These are phyloP conservation scores for Juglanconis oblonga DNA, from an alignment of 2,329 filamentous ascomycete genomes.

Conservation along the genomic window DNA sequence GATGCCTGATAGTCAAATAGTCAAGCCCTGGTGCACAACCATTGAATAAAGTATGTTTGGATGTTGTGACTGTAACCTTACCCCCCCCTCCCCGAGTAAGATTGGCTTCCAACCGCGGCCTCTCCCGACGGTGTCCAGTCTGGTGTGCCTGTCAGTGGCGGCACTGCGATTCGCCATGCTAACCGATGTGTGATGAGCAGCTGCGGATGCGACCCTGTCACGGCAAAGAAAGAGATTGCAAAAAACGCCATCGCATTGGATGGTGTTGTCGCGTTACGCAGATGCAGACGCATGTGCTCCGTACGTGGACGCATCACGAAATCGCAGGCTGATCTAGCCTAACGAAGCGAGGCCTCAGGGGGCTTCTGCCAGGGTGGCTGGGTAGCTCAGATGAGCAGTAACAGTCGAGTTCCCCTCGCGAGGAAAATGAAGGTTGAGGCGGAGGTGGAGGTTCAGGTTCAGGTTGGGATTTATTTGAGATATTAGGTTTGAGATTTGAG, in stretches of 20 bases:
- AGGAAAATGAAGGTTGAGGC: no score
- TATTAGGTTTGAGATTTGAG: no score
- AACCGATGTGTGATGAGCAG: neutral
- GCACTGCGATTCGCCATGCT: constrained; percentile 26
- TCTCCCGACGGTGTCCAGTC: neutral
- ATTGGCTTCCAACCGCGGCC: neutral
- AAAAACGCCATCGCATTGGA: constrained; percentile 29
- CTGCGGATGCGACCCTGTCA: constrained; percentile 26
- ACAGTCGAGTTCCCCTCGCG: no score
- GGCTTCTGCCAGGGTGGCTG: no score
- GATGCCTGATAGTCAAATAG: no score
- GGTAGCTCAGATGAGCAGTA: no score
- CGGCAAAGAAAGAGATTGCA: constrained; percentile 24
- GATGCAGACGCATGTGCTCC: neutral
- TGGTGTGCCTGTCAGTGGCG: neutral
- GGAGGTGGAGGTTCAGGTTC: no score
- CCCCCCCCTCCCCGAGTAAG: no score
- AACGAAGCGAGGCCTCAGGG: neutral
- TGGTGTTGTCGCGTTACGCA: constrained; percentile 4
- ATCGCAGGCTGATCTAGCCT: neutral
- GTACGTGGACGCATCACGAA: neutral
- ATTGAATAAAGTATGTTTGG: no score
- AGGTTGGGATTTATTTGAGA: no score
- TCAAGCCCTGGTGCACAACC: no score
- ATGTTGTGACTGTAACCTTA: no score